Evolutionary conservation across 108 stramenopile species (phyloP).

Genomic region (Discostella stelligeroides): DNA sequence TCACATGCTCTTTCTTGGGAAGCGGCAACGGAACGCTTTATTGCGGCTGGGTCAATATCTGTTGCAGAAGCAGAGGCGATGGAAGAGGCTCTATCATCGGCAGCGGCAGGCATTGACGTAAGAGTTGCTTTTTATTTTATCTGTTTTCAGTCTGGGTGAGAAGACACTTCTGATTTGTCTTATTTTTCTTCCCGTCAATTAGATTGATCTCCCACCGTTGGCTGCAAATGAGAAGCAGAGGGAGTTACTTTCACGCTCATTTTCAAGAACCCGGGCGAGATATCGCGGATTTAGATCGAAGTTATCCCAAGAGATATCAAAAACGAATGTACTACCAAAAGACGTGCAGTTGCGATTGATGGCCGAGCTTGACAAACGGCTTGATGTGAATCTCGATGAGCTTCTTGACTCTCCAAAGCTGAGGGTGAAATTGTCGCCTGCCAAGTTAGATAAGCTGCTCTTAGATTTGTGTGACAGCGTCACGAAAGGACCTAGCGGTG

Average conservation of each 20-base stretch:
- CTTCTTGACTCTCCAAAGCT: constrained; percentile 76
- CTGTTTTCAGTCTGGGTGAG: neutral
- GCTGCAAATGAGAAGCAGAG: constrained; percentile 63
- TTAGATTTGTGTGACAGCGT: constrained; percentile 77
- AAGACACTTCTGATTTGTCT: neutral
- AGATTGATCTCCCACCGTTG: constrained; percentile 75
- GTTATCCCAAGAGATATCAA: constrained; percentile 70
- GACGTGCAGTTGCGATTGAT: constrained; percentile 62
- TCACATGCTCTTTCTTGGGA: constrained; percentile 78
- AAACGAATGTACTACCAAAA: constrained; percentile 74
- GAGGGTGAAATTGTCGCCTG: constrained; percentile 81
- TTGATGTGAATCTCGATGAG: constrained; percentile 83
- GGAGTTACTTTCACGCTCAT: constrained; percentile 51
- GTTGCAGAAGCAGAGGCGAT: constrained; percentile 67
- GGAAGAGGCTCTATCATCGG: constrained; percentile 53
- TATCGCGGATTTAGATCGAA: constrained; percentile 70
- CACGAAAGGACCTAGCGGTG: constrained; percentile 69
- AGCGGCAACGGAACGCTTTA: constrained; percentile 82
- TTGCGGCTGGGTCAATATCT: constrained; percentile 73
- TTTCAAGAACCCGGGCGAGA: constrained; percentile 55
- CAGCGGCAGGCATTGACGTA: constrained; percentile 72
- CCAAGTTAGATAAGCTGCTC: constrained; percentile 79
- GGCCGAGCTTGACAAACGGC: constrained; percentile 72
- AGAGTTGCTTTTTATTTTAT: constrained; percentile 13
- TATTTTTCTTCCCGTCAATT: neutral